Percentiles rank a stretch among this genome's conserved stretches.
Conservation (phyloP, 2,329 filamentous ascomycete species). For the Paecilomyces niveus region DNA sequence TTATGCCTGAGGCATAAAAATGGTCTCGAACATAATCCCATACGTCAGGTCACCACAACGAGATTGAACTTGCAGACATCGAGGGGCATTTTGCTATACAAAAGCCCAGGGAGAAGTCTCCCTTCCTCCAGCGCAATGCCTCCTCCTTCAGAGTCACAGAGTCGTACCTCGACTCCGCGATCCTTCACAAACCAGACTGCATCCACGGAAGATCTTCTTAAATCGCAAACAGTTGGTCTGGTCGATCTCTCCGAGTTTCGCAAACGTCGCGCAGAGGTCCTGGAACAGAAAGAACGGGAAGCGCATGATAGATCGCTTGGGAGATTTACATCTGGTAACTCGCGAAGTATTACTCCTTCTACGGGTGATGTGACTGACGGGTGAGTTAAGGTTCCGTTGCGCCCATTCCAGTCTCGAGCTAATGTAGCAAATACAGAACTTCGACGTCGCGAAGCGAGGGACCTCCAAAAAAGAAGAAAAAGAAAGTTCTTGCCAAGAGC, state of each 20-base stretch:
- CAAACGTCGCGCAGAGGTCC: conserved; percentile 88
- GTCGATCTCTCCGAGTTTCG: conserved; percentile 90
- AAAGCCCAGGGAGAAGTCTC: conserved; percentile 3
- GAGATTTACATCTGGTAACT: conserved; percentile 35
- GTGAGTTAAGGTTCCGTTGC: conserved; percentile 40
- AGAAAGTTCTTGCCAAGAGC: conserved; percentile 52
- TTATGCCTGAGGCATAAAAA: background rate
- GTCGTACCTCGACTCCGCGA: conserved; percentile 38
- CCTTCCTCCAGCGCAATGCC: conserved; percentile 5
- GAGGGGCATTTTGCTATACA: background rate
- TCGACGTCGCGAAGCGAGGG: conserved; percentile 40
- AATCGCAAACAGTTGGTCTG: conserved; percentile 81
- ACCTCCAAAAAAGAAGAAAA: conserved; percentile 50
- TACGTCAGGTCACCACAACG: background rate
- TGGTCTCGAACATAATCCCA: background rate
- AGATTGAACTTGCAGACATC: background rate
- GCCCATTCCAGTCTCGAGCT: conserved; percentile 27
- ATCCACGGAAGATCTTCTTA: conserved; percentile 73
- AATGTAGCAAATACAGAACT: conserved; percentile 52
- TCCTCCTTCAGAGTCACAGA: conserved; percentile 27
- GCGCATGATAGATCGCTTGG: conserved; percentile 56
- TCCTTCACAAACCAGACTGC: conserved; percentile 67
- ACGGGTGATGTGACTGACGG: conserved; percentile 45
- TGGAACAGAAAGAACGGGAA: conserved; percentile 83
- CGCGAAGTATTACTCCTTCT: conserved; percentile 46